Evolutionary conservation across 305 asterid genomes (phyloP), one percentile per base, ranked within the genome.

Genomic region (Fraxinus paxiana): DNA sequence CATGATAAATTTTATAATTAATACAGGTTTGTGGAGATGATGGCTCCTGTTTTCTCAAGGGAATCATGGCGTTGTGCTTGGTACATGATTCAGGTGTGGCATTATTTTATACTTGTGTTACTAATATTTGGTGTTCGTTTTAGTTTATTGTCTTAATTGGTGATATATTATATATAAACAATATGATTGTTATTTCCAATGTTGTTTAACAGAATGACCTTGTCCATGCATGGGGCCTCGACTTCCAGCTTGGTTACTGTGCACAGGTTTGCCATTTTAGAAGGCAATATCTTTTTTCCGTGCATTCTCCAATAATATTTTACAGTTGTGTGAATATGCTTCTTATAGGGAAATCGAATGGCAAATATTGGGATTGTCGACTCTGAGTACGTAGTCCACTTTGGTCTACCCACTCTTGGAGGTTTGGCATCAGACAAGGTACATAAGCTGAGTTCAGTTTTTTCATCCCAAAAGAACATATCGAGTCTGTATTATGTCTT

Each of bases 41-140:
- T 91, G 97, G 97, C 97, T 87, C 97, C 97, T 4, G 95, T 90
- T 79, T 93, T 93, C 85, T 91, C 97, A 4, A 85, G 83, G 67
- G 88, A 85, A 81, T 90, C 94, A 0, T 93, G 97, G 97, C 95
- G 91, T 63, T 93, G 97, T 70, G 85, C 87, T 0, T 93, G 97
- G 97, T 84, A 90, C 85, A 86, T 93, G 91, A 90, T 93, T 84
- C 97, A 93, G 97, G 97, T 92, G 38, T 30, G 78, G 71, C n/a
- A 26, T 41, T 20, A n/a, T 33, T 80, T 56, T 1, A 73, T 38
- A 22, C 46, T 63, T 12, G 15, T n/a, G 34, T 77, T 48, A 13
- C 9, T 73, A 74, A 56, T 59, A 13, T 46, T 54, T 77, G 26
- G 20, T 7, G 2, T 76, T 7, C 18, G 4, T 33, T 17, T 17